Evolutionary conservation across 768 basidiomycete species (phyloP).

Genomic region (Boletus reticulatus): DNA sequence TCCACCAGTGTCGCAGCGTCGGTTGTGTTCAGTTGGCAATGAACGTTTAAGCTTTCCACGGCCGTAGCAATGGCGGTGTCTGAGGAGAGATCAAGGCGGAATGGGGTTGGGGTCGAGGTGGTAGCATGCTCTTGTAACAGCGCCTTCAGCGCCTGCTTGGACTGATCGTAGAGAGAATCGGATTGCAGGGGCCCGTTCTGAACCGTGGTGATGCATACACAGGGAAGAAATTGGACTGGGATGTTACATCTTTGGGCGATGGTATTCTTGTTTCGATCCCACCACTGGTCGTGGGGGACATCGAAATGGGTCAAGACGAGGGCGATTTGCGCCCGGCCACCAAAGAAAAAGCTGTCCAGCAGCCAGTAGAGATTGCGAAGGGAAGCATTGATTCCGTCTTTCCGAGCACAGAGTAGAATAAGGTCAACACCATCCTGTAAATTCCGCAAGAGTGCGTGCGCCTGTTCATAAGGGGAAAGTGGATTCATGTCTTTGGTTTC

Average conservation of each 20-base stretch:
- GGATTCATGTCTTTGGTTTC: slow-evolving; percentile 11
- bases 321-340: slow-evolving; percentile 33
- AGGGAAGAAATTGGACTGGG: slow-evolving; percentile 6
- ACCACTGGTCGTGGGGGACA: slow-evolving; percentile 36
- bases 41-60: slow-evolving; percentile 6
- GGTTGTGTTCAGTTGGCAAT: slow-evolving; percentile 9
- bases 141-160: slow-evolving; percentile 8
- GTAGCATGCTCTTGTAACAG: slow-evolving; percentile 8
- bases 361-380: slow-evolving; percentile 37
- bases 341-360: slow-evolving; percentile 39
- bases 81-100: slow-evolving; percentile 20
- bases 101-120: slow-evolving; percentile 4
- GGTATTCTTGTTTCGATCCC: slow-evolving; percentile 30
- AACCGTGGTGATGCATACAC: slow-evolving; percentile 21
- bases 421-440: slow-evolving; percentile 38
- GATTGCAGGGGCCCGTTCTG: not conserved
- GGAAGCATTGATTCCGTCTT: slow-evolving; percentile 35
- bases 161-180: slow-evolving; percentile 5
- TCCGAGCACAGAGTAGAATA: slow-evolving; percentile 39
- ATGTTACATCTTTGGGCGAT: slow-evolving; percentile 18
- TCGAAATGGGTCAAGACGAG: slow-evolving; percentile 41
- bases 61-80: not conserved
- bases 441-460: slow-evolving; percentile 33
- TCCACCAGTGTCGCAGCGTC: slow-evolving; percentile 13
- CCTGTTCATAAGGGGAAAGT: slow-evolving; percentile 26